These are phyloP conservation scores for Hordeum pubiflorum DNA, from an alignment of 202 grass and related monocot species.

Conservation along the genomic window DNA sequence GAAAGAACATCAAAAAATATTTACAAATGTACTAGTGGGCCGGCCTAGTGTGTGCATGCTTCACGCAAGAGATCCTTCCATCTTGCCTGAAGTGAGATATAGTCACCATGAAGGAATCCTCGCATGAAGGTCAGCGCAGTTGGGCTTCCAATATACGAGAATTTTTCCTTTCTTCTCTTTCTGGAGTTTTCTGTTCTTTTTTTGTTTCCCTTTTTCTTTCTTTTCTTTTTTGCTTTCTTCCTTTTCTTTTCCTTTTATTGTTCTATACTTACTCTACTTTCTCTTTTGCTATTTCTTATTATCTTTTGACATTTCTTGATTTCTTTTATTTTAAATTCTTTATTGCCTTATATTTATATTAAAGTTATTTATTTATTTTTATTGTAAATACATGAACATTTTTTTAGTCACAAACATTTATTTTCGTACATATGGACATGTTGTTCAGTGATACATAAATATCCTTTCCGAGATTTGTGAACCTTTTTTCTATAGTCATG, in stretches of 20 bases:
- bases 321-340: not conserved
- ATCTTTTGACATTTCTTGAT: not conserved
- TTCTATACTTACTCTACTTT: not conserved
- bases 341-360: not conserved
- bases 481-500: not conserved
- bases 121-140: not conserved
- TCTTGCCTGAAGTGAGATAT: too few relatives aligned
- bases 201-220: too few relatives aligned
- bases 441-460: not conserved
- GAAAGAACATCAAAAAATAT: not conserved
- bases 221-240: too few relatives aligned
- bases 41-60: too few relatives aligned
- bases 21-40: slow-evolving; percentile 23
- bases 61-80: too few relatives aligned
- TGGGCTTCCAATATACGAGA: not conserved
- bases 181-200: not conserved
- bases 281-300: not conserved
- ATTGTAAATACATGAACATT: not conserved
- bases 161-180: not conserved
- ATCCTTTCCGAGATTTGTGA: not conserved
- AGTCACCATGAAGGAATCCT: not conserved
- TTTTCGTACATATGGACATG: not conserved
- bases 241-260: not conserved
- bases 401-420: not conserved
- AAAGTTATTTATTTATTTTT: too few relatives aligned